phyloP scores from a whole-genome alignment of 2,329 filamentous ascomycete species.

The Penicillium hordei region DNA sequence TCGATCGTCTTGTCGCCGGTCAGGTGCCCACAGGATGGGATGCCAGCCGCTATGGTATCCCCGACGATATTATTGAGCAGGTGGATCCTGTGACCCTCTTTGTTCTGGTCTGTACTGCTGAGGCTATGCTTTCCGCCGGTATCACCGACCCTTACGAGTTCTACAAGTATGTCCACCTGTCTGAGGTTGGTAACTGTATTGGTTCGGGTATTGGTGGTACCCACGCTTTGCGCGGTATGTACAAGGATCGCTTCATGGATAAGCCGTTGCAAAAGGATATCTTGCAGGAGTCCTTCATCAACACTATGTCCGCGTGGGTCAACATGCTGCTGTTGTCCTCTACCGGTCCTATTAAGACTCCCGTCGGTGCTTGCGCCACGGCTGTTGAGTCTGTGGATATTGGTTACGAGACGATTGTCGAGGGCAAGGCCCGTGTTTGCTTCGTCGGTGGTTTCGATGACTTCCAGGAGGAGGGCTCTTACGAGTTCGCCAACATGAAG shows the following conservation, averaged over 20 bases:
- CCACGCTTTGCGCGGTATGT: constrained; percentile 90
- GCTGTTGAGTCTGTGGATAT: constrained; percentile 97
- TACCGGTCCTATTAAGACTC: constrained; percentile 97
- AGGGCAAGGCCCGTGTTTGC: constrained; percentile 96
- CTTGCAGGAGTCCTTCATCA: constrained; percentile 99
- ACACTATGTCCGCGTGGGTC: constrained; percentile 99
- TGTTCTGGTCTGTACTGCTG: constrained; percentile 89
- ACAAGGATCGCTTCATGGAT: constrained; percentile 95
- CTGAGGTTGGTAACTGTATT: constrained; percentile 96
- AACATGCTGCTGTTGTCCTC: constrained; percentile 98
- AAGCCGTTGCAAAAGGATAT: constrained; percentile 98
- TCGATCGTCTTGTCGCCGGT: constrained; percentile 94
- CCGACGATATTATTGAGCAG: constrained; percentile 95
- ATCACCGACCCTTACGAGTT: constrained; percentile 99
- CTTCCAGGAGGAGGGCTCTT: constrained; percentile 98
- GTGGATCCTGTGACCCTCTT: constrained; percentile 96
- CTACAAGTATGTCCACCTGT: constrained; percentile 99
- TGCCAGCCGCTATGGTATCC: constrained; percentile 91
- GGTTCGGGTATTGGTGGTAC: constrained; percentile 98
- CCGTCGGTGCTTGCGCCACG: constrained; percentile 94
- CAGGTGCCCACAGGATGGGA: constrained; percentile 98
- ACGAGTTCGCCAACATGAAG: constrained; percentile 99
- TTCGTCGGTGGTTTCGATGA: constrained; percentile 99
- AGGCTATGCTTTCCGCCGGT: constrained; percentile 86
- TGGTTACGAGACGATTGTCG: constrained; percentile 96